Percentiles rank a stretch among this genome's conserved stretches.
These are phyloP conservation scores for Helminthosporium solani DNA, from an alignment of 2,329 filamentous ascomycete species.

Conservation along the genomic window DNA sequence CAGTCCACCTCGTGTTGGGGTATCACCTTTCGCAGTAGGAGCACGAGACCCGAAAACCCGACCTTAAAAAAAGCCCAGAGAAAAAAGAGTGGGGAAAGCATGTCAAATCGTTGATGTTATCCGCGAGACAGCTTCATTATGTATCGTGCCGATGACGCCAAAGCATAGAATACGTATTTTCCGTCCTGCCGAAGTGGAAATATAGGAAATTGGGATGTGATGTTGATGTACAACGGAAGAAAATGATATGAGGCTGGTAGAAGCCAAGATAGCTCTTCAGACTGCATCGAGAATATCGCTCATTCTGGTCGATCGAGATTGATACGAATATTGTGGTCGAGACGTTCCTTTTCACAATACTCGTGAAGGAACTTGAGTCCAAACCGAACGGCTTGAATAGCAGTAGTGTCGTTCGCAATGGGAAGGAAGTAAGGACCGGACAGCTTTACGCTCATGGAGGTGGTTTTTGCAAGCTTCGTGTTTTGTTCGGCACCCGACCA, in stretches of 20 bases:
- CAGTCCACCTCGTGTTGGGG: neutral
- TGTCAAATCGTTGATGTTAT: neutral
- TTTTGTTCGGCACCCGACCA: constrained; percentile 35
- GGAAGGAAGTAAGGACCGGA: constrained; percentile 46
- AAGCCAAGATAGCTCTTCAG: too few species aligned
- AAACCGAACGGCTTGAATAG: constrained; percentile 48
- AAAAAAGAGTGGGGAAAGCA: neutral
- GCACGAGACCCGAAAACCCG: neutral
- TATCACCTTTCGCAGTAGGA: neutral
- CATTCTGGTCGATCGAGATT: constrained; percentile 31
- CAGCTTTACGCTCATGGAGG: constrained; percentile 37
- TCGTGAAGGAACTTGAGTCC: constrained; percentile 46
- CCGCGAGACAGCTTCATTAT: neutral
- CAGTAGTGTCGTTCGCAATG: constrained; percentile 42
- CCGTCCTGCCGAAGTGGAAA: neutral
- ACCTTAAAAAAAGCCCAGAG: neutral
- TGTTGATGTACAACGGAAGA: neutral
- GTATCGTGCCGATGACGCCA: neutral
- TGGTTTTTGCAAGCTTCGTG: constrained; percentile 21
- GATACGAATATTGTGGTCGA: constrained; percentile 28
- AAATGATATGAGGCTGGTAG: neutral
- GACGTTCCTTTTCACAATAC: constrained; percentile 42
- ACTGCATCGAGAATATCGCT: neutral
- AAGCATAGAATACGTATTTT: neutral
- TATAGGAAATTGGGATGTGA: neutral